Conservation (phyloP, 192 early-diverging fungal genomes). For the Spizellomyces sp. region DNA sequence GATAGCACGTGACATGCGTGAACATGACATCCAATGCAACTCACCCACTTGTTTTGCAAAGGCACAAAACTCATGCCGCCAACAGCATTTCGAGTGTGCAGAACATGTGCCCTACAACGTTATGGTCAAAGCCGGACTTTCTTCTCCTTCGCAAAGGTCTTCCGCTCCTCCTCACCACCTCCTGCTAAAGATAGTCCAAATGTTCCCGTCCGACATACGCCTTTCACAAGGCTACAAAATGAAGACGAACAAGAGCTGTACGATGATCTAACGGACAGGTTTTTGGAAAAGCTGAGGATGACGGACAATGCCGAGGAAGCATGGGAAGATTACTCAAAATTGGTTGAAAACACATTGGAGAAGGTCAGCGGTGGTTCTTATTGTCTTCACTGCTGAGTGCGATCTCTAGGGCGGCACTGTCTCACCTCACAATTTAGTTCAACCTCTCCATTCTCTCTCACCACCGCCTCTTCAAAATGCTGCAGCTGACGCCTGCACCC, state of each 20-base stretch:
- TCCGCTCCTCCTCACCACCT: too few species aligned
- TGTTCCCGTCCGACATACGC: neutral
- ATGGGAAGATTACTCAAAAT: conserved; percentile 29
- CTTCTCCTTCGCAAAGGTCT: too few species aligned
- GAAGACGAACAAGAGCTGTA: conserved; percentile 26
- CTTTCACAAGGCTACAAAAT: conserved; percentile 6
- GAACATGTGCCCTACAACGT: too few species aligned
- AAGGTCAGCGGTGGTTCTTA: conserved; percentile 6
- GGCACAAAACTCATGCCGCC: too few species aligned
- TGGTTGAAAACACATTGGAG: conserved; percentile 16
- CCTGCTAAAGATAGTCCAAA: too few species aligned
- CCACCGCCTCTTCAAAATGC: conserved; percentile 18
- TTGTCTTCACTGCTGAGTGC: neutral
- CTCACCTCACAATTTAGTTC: neutral
- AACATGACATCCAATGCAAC: too few species aligned
- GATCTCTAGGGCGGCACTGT: neutral
- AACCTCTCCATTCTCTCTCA: conserved; percentile 5
- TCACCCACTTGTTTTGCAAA: too few species aligned
- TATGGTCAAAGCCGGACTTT: too few species aligned
- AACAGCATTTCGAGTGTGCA: too few species aligned
- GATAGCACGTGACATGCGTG: too few species aligned
- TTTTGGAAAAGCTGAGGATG: conserved; percentile 14
- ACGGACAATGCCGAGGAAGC: conserved; percentile 18
- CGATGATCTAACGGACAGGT: conserved; percentile 21
- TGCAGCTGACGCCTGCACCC: conserved; percentile 2